A percentile compares a stretch with the other conserved stretches of the same genome.
Conservation (phyloP, 768 basidiomycete species). For the Leccinellum rugosiceps region DNA sequence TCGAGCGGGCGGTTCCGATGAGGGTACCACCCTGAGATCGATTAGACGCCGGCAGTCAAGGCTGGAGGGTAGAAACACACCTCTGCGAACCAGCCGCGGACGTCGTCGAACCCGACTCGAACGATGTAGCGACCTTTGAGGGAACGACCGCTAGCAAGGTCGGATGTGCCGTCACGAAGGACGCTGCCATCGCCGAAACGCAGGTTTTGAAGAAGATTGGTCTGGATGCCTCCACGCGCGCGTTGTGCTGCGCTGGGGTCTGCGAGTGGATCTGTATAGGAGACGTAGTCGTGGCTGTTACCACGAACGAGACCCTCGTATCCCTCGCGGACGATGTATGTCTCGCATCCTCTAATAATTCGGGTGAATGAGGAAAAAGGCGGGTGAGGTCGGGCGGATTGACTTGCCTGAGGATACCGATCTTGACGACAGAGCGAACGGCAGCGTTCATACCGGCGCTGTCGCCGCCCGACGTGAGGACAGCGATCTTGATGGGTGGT, state of each 20-base stretch:
- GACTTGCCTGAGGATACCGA: conserved; percentile 82
- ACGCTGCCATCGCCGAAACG: conserved; percentile 81
- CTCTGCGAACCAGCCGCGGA: conserved; percentile 91
- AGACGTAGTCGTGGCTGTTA: conserved; percentile 41
- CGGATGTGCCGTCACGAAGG: conserved; percentile 78
- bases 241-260: conserved; percentile 18
- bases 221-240: conserved; percentile 22
- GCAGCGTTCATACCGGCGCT: conserved; percentile 97
- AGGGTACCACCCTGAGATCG: conserved; percentile 79
- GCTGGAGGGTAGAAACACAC: conserved; percentile 37
- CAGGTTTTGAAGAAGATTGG: conserved; percentile 61
- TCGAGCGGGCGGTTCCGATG: conserved; percentile 89
- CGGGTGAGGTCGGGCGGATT: neutral
- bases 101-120: conserved; percentile 97
- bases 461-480: conserved; percentile 95
- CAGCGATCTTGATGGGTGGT: conserved; percentile 76
- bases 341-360: conserved; percentile 79
- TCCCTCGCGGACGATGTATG: conserved; percentile 95
- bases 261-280: conserved; percentile 30
- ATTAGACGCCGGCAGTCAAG: neutral
- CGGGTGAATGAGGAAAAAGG: neutral
- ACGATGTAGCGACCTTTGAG: conserved; percentile 93
- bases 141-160: conserved; percentile 60
- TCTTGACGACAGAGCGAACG: conserved; percentile 91
- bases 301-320: conserved; percentile 97